These are phyloP conservation scores for Leucocoprinus leucothites DNA, from an alignment of 768 basidiomycete genomes.

Conservation along the genomic window DNA sequence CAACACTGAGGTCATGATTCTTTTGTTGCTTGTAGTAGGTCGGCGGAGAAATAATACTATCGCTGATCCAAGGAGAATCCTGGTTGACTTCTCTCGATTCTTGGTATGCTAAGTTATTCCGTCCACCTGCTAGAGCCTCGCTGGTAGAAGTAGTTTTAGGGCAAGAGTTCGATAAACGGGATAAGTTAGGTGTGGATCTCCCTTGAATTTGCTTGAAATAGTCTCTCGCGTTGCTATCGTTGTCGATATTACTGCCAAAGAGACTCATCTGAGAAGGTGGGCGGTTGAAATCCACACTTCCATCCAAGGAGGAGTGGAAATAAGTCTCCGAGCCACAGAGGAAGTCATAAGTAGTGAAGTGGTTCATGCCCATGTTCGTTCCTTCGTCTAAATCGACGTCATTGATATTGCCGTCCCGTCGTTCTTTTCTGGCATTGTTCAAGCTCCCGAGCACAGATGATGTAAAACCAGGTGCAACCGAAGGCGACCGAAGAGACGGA, in stretches of 20 bases:
- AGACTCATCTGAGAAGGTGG: conserved; percentile 36
- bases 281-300: conserved; percentile 33
- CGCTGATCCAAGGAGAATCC: conserved; percentile 33
- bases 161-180: neutral
- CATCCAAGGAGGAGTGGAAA: conserved; percentile 23
- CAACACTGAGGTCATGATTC: neutral
- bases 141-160: no score
- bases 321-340: conserved; percentile 14
- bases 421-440: neutral
- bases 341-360: neutral
- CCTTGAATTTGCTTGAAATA: conserved; percentile 10
- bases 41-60: conserved; percentile 44
- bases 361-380: neutral
- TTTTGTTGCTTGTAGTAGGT: conserved; percentile 22
- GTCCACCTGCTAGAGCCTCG: no score
- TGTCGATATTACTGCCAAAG: conserved; percentile 19
- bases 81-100: neutral
- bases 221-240: conserved; percentile 14
- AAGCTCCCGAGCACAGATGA: neutral
- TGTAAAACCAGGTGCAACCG: neutral
- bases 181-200: conserved; percentile 8
- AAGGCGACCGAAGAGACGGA: neutral
- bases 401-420: neutral
- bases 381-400: neutral
- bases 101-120: no score